phyloP scores from a whole-genome alignment of 495 filamentous ascomycete species.

The Staphylotrichum longicolle region DNA sequence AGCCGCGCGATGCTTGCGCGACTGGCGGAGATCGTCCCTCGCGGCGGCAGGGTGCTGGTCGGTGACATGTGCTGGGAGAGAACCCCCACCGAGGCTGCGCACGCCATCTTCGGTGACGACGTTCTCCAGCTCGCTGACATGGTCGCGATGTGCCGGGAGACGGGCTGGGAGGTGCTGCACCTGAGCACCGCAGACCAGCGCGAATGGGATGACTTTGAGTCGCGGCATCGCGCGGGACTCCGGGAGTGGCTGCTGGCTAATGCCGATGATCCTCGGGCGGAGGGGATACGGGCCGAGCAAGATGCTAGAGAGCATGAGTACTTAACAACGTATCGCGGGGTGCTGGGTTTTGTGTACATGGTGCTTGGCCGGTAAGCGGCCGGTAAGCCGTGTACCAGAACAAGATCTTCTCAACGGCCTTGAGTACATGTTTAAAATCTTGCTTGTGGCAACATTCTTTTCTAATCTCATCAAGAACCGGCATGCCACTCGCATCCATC shows the following conservation, averaged over 20 bases:
- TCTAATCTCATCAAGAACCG: no score
- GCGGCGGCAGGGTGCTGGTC: not conserved
- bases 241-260: slow-evolving; percentile 5
- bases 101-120: not conserved
- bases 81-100: not conserved
- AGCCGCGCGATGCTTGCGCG: not conserved
- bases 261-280: not conserved
- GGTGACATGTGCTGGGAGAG: slow-evolving; percentile 13
- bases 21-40: slow-evolving; percentile 1
- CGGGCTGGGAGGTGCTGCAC: slow-evolving; percentile 7
- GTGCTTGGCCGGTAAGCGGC: not conserved
- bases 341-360: slow-evolving; percentile 2
- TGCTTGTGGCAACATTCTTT: no score
- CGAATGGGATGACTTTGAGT: slow-evolving; percentile 12
- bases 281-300: not conserved
- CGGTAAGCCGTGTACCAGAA: no score
- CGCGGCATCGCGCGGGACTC: not conserved
- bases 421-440: no score
- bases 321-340: not conserved
- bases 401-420: no score
- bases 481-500: no score
- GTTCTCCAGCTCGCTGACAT: not conserved
- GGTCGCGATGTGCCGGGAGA: slow-evolving; percentile 6
- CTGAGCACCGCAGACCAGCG: slow-evolving; percentile 6
- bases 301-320: slow-evolving; percentile 1